phyloP scores from a whole-genome alignment of 257 asterid genomes.

The Ilex asprella region DNA sequence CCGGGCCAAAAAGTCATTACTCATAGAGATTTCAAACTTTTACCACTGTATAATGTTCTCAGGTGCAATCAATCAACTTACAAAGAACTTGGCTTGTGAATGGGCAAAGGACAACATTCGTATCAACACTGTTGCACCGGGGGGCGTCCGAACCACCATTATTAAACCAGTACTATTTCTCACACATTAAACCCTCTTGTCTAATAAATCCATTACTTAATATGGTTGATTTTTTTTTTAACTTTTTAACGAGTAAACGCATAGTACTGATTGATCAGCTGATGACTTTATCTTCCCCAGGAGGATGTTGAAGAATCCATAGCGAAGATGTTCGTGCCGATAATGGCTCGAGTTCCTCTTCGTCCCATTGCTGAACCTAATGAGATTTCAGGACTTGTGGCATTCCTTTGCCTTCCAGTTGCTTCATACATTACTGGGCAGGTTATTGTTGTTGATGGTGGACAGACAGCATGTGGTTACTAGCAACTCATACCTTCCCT shows the following conservation, averaged over 20 bases:
- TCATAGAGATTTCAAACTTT: too few species aligned
- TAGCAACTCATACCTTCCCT: too few species aligned
- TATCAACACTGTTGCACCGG: not conserved
- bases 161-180: not conserved
- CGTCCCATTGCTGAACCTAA: not conserved
- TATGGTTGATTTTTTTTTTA: too few species aligned
- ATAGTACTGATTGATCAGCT: too few species aligned
- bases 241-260: too few species aligned
- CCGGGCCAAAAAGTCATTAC: too few species aligned
- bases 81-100: slow-evolving; percentile 1
- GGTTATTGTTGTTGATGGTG: not conserved
- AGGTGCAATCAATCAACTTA: not conserved
- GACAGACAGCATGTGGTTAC: not conserved
- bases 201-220: not conserved
- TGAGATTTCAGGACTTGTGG: not conserved
- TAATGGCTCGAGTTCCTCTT: not conserved
- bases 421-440: not conserved
- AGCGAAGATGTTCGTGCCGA: not conserved
- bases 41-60: not conserved
- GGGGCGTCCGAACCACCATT: not conserved
- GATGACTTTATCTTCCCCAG: not conserved
- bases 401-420: not conserved
- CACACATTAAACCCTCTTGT: not conserved
- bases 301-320: not conserved
- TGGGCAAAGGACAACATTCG: slow-evolving; percentile 2